Conservation (phyloP, 2,329 filamentous ascomycete species). For the Hypoxylon sp. region DNA sequence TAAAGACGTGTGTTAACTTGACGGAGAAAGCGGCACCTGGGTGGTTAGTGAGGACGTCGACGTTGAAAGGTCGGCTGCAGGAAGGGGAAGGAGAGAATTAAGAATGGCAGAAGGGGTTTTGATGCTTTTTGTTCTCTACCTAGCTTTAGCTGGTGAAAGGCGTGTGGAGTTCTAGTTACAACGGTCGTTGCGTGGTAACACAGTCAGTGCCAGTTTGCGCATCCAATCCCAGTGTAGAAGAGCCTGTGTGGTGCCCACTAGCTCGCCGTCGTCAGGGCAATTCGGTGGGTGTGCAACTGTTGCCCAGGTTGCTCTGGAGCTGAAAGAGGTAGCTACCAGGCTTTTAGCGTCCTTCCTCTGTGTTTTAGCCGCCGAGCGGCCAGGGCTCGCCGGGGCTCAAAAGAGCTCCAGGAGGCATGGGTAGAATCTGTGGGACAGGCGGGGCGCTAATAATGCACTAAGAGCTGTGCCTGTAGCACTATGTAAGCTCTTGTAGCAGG, state of each 20-base stretch:
- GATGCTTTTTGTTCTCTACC: slow-evolving; percentile 49
- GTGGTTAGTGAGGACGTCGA: slow-evolving; percentile 33
- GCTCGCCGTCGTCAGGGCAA: slow-evolving; percentile 46
- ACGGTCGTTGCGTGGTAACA: slow-evolving; percentile 48
- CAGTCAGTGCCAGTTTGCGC: slow-evolving; percentile 30
- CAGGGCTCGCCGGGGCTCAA: background rate
- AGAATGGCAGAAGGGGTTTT: slow-evolving; percentile 41
- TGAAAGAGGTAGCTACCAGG: slow-evolving; percentile 39
- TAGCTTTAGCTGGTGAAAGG: slow-evolving; percentile 30
- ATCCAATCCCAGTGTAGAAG: slow-evolving; percentile 33
- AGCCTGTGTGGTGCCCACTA: slow-evolving; percentile 34
- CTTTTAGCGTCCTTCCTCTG: slow-evolving; percentile 23
- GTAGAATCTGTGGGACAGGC: slow-evolving; percentile 30
- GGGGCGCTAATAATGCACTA: slow-evolving; percentile 38
- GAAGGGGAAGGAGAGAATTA: slow-evolving; percentile 32
- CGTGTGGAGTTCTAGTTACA: slow-evolving; percentile 46
- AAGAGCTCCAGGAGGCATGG: slow-evolving; percentile 28
- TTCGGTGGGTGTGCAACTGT: slow-evolving; percentile 37
- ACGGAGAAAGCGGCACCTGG: slow-evolving; percentile 43
- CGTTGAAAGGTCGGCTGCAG: slow-evolving; percentile 44
- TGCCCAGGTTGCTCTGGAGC: slow-evolving; percentile 35
- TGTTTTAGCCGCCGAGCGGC: slow-evolving; percentile 37
- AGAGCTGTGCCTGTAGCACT: slow-evolving; percentile 12
- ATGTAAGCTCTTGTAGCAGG: slow-evolving; percentile 21
- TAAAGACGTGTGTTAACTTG: slow-evolving; percentile 38